A percentile compares a stretch with the other conserved stretches of the same genome.
Conservation (phyloP, 345 rosid genomes). For the Erucastrum elatum region DNA sequence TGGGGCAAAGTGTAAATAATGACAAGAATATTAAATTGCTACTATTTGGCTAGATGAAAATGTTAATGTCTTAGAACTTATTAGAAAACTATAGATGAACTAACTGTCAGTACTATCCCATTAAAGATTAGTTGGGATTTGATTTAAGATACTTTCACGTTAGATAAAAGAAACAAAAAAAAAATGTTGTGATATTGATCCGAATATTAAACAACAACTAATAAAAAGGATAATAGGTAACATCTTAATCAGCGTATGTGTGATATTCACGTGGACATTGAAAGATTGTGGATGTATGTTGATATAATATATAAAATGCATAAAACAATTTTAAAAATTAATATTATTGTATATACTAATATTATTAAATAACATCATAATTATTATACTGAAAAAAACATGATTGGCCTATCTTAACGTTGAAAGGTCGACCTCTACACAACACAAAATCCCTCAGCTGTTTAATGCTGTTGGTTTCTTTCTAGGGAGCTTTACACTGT, state of each 20-base stretch:
- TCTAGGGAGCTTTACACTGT: conserved; percentile 33
- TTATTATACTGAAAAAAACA: background rate
- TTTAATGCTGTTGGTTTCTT: conserved; percentile 42
- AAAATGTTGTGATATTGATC: background rate
- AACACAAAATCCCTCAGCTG: conserved; percentile 36
- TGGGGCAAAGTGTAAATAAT: too few species aligned
- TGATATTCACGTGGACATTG: conserved; percentile 35
- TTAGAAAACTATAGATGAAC: too few species aligned
- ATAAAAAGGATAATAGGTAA: conserved; percentile 20
- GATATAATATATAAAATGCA: background rate
- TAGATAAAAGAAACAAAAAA: too few species aligned
- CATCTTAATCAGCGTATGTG: conserved; percentile 27
- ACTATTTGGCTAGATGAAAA: too few species aligned
- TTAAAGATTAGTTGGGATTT: too few species aligned
- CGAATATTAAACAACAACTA: background rate
- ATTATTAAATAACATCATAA: conserved; percentile 1
- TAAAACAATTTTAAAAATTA: background rate
- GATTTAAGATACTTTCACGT: too few species aligned
- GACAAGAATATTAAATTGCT: too few species aligned
- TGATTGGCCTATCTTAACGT: conserved; percentile 36
- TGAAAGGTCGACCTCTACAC: conserved; percentile 43
- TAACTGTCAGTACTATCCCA: too few species aligned
- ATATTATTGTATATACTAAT: background rate
- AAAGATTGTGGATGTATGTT: conserved; percentile 14
- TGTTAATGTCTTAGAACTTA: too few species aligned